Evolutionary conservation across 805 yeast genomes (phyloP), one percentile per base, ranked within the genome.

Genomic region (Starmerella roubikii): DNA sequence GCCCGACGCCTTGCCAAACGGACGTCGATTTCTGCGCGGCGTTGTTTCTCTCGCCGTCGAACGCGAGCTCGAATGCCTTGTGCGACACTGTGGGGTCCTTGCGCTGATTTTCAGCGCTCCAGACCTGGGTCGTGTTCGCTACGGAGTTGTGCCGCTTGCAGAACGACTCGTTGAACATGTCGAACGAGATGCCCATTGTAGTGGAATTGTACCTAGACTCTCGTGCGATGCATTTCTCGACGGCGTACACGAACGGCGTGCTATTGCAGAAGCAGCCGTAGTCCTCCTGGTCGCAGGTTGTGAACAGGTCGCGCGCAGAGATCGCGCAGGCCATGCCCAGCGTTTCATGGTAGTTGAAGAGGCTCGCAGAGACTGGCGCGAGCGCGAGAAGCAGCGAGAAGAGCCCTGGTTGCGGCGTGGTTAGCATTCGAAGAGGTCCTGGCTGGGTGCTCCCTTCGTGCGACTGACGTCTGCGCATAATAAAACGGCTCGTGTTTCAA

Each of bases 1-100:
- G 39, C 16, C 54, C 54, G 8, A 48, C 26, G 1, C 64, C 63
- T 17, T 53, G 54, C 54, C 57, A 53, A 1, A 51, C 49, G 15
- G 58, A 43, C 9, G 45, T 35, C 23, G 51, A 57, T 36, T 56
- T 59, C 36, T 58, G 51, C 33, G 34, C 28, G 31, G 42, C 41
- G 21, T 40, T 47, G 28, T 47, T 41, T 24, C 39, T 30, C 42
- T 40, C 45, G n/a, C 46, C 55, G 4, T 34, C 23, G 24, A 46
- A 51, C 1, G 56, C 49, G 3, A 35, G 42, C 10, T 28, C 10
- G 34, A 32, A 48, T 7, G 43, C 37, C 19, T 38, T 37, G 9
- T 35, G 33, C 32, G 38, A 27, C 7, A 45, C 51, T 11, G 39
- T 34, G 17, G 34, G 44, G 19, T 38, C 34, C 11, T 21, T 13